phyloP scores from a whole-genome alignment of 2,329 filamentous ascomycete genomes.

The Aplosporella prunicola region DNA sequence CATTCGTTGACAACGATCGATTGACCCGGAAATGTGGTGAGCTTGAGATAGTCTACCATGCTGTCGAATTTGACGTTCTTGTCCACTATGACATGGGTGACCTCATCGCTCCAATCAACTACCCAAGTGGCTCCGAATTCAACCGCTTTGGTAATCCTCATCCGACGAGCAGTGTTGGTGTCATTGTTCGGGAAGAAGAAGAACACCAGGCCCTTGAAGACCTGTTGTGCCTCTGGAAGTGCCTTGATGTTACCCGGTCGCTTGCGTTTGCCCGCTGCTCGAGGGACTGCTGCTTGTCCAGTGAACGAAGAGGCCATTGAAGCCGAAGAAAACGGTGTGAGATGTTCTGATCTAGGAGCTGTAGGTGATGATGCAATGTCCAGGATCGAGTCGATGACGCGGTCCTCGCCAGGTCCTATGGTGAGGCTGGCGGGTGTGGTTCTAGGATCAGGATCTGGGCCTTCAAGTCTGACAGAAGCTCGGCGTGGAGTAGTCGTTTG shows the following conservation, averaged over 20 bases:
- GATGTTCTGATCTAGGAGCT: no score
- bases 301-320: no score
- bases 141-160: conserved; percentile 58
- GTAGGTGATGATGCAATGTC: no score
- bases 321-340: no score
- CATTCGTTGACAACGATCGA: conserved; percentile 42
- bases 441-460: no score
- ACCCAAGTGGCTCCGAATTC: conserved; percentile 69
- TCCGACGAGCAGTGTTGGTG: conserved; percentile 53
- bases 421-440: no score
- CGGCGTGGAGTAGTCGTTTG: no score
- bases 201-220: conserved; percentile 18
- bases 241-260: conserved; percentile 24
- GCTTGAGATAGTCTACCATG: conserved; percentile 48
- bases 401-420: no score
- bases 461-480: no score
- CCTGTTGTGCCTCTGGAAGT: conserved; percentile 22
- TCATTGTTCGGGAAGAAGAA: conserved; percentile 73
- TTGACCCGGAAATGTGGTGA: conserved; percentile 40
- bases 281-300: no score
- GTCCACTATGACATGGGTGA: conserved; percentile 73
- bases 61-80: conserved; percentile 55
- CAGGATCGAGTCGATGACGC: no score
- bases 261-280: conserved; percentile 22
- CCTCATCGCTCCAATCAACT: conserved; percentile 39